Percentiles rank a stretch among this genome's conserved stretches.
Conservation (phyloP, 306 rosid genomes). For the Rosa chinensis region DNA sequence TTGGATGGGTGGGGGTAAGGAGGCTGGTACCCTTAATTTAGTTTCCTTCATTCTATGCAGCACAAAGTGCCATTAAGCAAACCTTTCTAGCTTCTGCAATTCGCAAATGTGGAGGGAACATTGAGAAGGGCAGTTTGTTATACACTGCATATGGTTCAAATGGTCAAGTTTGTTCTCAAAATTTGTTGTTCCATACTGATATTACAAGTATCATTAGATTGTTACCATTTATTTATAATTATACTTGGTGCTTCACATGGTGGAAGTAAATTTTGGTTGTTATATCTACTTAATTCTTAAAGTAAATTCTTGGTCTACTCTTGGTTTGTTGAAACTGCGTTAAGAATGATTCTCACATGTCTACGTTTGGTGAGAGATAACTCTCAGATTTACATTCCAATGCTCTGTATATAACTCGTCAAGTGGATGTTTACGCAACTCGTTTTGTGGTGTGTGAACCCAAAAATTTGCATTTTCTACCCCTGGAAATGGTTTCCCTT, state of each 20-base stretch:
- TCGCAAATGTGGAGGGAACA: conserved; percentile 92
- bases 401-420: neutral
- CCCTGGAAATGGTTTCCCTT: neutral
- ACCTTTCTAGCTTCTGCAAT: conserved; percentile 87
- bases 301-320: neutral
- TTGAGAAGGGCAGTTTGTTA: conserved; percentile 69
- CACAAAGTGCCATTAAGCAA: conserved; percentile 78
- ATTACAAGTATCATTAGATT: neutral
- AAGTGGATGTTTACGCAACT: neutral
- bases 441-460: neutral
- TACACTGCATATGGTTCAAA: conserved; percentile 89
- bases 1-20: neutral
- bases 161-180: conserved; percentile 69
- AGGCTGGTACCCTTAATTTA: conserved; percentile 15
- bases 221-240: neutral
- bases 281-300: neutral
- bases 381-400: neutral
- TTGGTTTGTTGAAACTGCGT: neutral
- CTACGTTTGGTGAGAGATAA: neutral
- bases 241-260: too few species aligned
- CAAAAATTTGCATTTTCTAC: neutral
- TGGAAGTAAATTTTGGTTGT: neutral
- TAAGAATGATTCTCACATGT: neutral
- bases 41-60: conserved; percentile 42
- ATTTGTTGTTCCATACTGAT: neutral